Evolutionary conservation across 2,329 filamentous ascomycete species (phyloP), one percentile per base, ranked within the genome.

Genomic region (Colletotrichum godetiae): DNA sequence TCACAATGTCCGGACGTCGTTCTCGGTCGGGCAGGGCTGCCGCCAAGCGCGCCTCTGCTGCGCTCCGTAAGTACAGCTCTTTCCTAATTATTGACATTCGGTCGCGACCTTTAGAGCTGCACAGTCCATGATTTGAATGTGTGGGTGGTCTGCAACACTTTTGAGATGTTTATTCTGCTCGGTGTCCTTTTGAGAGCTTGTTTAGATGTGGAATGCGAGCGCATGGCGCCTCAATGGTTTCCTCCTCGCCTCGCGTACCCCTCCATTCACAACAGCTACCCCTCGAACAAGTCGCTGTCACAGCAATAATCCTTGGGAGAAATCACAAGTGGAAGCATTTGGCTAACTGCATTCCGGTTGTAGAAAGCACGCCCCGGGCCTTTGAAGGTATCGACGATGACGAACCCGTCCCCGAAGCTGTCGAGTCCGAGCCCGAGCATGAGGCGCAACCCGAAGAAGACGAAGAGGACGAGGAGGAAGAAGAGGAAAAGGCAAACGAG

Each of bases 41-140:
- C 75, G 87, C 87, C 58, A 88, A 86, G 81, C 86, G 86, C 79
- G 87, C 87, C 74, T 86, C 87, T 74, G 87, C 86, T 75, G 87
- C 87, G 75, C 81, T 89, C 76, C 87, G 87, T 89, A 83, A 79
- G 86, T 62, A 33, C 31, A 72, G 55, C 53, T 62, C 69, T 63
- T 65, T 52, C 52, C 12, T 6, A 2, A 33, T 19, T 56, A 8
- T 67, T 61, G 24, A n/a, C 33, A 49, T 53, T 67, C 19, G 10
- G 64, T 52, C 57, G 37, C 37, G 22, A 27, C 68, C 15, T 31
- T 53, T 11, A 13, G 33, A 42, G 24, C 57, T 49, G 12, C 4
- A 29, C 31, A 10, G 52, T 1, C 15, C 5, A 24, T 46, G 24
- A 4, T 29, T 24, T 24, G 10, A 33, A 31, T 42, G 33, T 52